Conservation (phyloP, 208 protist genomes). For the Trypanosoma brucei region DNA sequence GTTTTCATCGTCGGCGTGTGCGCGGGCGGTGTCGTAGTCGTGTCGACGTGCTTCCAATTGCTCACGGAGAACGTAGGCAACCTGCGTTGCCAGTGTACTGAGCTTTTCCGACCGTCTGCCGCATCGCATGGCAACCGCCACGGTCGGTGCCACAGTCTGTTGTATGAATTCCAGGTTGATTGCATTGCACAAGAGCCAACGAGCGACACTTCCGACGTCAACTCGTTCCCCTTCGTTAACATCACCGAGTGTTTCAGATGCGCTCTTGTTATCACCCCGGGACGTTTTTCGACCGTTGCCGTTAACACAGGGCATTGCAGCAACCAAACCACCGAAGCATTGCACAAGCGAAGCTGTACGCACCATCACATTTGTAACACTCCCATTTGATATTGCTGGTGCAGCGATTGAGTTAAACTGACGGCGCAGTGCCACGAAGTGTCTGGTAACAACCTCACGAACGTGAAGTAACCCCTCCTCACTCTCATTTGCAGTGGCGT, state of each 20-base stretch:
- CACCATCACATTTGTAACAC: constrained; percentile 78
- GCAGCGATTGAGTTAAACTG: constrained; percentile 45
- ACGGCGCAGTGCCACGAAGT: constrained; percentile 42
- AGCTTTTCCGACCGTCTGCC: constrained; percentile 50
- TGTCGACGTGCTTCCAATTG: constrained; percentile 67
- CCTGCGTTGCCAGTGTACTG: constrained; percentile 48
- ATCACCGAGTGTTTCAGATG: background rate
- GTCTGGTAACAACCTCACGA: constrained; percentile 13
- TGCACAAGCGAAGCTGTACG: constrained; percentile 78
- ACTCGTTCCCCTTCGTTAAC: constrained; percentile 4
- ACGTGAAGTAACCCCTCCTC: background rate
- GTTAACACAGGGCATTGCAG: constrained; percentile 38
- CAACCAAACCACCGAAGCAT: constrained; percentile 68
- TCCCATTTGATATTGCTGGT: constrained; percentile 56
- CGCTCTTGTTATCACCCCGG: background rate
- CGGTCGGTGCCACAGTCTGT: constrained; percentile 39
- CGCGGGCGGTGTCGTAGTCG: constrained; percentile 16
- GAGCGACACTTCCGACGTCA: constrained; percentile 23
- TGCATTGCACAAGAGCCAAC: constrained; percentile 35
- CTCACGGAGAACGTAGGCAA: constrained; percentile 48
- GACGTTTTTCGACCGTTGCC: constrained; percentile 4
- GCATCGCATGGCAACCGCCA: constrained; percentile 40
- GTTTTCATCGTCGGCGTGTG: too few species aligned
- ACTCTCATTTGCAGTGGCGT: background rate
- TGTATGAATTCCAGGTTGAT: constrained; percentile 28